phyloP scores from a whole-genome alignment of 2,329 filamentous ascomycete species.

The Cercospora citrullina region DNA sequence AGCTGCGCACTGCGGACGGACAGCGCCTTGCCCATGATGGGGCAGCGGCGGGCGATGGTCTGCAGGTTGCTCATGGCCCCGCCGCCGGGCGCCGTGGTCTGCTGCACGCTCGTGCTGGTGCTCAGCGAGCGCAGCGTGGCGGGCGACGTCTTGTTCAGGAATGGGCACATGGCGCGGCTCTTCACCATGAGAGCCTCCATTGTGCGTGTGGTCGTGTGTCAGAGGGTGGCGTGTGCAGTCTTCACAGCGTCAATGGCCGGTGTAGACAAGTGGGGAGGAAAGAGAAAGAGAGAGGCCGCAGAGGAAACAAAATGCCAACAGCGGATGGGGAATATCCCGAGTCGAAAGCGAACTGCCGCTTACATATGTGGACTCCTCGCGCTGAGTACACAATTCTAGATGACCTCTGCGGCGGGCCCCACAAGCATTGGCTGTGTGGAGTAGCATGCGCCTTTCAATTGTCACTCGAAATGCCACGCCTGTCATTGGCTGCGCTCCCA shows the following conservation, averaged over 20 bases:
- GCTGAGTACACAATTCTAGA: constrained; percentile 6
- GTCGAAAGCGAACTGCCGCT: background rate
- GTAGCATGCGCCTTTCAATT: constrained; percentile 3
- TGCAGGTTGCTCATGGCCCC: constrained; percentile 97
- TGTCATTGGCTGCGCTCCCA: background rate
- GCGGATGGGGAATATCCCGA: background rate
- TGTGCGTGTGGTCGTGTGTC: constrained; percentile 16
- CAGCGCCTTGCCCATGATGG: constrained; percentile 97
- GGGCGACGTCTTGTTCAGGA: constrained; percentile 91
- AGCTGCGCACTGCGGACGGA: constrained; percentile 65
- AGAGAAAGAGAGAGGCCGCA: background rate
- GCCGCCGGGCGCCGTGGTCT: constrained; percentile 64
- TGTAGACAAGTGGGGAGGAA: background rate
- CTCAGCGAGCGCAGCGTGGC: constrained; percentile 88
- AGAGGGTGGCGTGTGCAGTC: background rate
- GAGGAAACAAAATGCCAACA: background rate
- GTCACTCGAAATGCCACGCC: constrained; percentile 3
- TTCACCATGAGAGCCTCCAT: constrained; percentile 97
- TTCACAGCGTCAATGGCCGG: constrained; percentile 1
- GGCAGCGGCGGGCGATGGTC: constrained; percentile 89
- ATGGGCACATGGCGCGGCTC: constrained; percentile 95
- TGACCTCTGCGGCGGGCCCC: constrained; percentile 7
- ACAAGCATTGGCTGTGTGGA: constrained; percentile 10
- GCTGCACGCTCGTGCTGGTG: constrained; percentile 65
- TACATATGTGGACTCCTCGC: constrained; percentile 4